A percentile compares a stretch with the other conserved stretches of the same genome.
Evolutionary conservation across 2,329 filamentous ascomycete species (phyloP).

Genomic region (Bimuria novae-zelandiae): DNA sequence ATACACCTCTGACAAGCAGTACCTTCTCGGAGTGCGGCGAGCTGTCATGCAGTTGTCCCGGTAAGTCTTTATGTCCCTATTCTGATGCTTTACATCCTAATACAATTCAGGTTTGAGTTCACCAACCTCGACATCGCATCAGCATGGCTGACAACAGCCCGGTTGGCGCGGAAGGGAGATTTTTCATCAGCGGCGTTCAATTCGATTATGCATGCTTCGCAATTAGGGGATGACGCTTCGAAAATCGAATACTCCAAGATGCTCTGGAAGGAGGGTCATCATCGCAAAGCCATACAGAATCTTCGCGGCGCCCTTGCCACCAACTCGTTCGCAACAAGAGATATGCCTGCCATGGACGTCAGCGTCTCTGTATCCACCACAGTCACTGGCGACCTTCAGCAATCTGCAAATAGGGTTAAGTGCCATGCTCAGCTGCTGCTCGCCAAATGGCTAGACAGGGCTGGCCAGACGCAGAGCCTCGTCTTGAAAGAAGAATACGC

Average conservation of each 20-base stretch:
- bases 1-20: conserved; percentile 91
- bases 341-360: conserved; percentile 42
- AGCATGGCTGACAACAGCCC: conserved; percentile 83
- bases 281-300: conserved; percentile 91
- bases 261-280: conserved; percentile 90
- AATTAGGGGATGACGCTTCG: conserved; percentile 81
- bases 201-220: conserved; percentile 85
- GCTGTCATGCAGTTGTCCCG: conserved; percentile 81
- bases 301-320: conserved; percentile 83
- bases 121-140: conserved; percentile 75
- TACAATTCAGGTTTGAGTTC: conserved; percentile 57
- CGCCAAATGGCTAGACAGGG: conserved; percentile 94
- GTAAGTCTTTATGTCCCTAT: conserved; percentile 51
- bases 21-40: conserved; percentile 81
- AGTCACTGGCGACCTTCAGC: conserved; percentile 39
- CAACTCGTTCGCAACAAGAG: conserved; percentile 69
- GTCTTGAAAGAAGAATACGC: conserved; percentile 76
- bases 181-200: conserved; percentile 89
- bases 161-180: conserved; percentile 82
- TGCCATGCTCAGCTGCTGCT: conserved; percentile 83
- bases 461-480: conserved; percentile 88
- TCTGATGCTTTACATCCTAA: conserved; percentile 15
- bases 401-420: conserved; percentile 64
- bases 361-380: conserved; percentile 43
- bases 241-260: conserved; percentile 94